phyloP scores from a whole-genome alignment of 768 basidiomycete genomes.

The Boletus eberwhitei region DNA sequence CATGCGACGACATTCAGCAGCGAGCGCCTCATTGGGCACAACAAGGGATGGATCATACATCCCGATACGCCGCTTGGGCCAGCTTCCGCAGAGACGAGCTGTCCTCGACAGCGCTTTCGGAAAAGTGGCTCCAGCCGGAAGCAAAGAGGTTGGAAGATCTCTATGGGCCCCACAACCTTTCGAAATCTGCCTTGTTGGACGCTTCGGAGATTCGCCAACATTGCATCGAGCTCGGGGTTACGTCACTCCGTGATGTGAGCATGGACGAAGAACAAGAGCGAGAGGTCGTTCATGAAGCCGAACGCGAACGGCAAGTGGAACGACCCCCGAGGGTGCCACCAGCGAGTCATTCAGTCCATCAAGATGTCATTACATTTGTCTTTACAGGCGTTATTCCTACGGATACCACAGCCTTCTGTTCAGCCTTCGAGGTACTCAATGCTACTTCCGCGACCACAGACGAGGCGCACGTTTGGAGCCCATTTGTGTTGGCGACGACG shows the following conservation, averaged over 20 bases:
- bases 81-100: too few species aligned
- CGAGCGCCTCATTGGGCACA: slow-evolving; percentile 42
- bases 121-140: slow-evolving; percentile 40
- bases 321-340: slow-evolving; percentile 31
- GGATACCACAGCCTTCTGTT: slow-evolving; percentile 20
- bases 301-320: slow-evolving; percentile 39
- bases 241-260: slow-evolving; percentile 10
- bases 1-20: slow-evolving; percentile 40
- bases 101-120: background rate
- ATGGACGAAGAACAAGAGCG: slow-evolving; percentile 52
- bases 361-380: slow-evolving; percentile 25
- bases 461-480: slow-evolving; percentile 24
- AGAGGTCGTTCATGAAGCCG: slow-evolving; percentile 44
- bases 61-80: slow-evolving; percentile 27
- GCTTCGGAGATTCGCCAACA: slow-evolving; percentile 10
- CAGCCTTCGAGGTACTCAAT: slow-evolving; percentile 9
- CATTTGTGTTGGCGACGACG: slow-evolving; percentile 9
- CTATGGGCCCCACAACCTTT: slow-evolving; percentile 17
- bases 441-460: slow-evolving; percentile 1
- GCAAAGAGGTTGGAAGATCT: slow-evolving; percentile 37
- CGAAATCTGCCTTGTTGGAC: background rate
- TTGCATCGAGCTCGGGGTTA: slow-evolving; percentile 19
- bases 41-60: slow-evolving; percentile 39
- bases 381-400: slow-evolving; percentile 25
- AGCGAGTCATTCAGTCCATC: slow-evolving; percentile 21